Evolutionary conservation across 306 rosid species (phyloP), one percentile per base, ranked within the genome.

Genomic region (Prunus mira): DNA sequence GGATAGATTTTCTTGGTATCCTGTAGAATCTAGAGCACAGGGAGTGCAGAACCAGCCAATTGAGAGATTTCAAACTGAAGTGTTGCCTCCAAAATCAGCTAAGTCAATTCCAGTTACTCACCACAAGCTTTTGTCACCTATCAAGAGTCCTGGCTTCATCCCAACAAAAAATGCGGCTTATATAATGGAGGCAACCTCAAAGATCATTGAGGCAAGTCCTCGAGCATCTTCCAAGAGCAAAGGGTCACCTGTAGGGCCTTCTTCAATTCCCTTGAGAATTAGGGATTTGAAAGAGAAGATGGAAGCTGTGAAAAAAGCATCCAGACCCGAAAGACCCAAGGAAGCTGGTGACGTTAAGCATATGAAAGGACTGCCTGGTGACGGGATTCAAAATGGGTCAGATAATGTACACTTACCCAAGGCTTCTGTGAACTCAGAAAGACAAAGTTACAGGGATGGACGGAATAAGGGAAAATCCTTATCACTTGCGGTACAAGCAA

Each of bases 171-270:
- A 83, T 85, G 87, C 81, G 3, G 86, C 85, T 66, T 87, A 96
- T 19, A 69, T 91, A 61, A 86, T 96, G 93, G 99, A 92, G 78
- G 98, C 93, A 25, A 97, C 97, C 79, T 88, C 98, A 45, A 96
- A 89, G 88, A 91, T 96, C 76, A 87, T 91, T 77, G 97, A 88
- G 77, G 84, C 89, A 54, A 91, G 86, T 78, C 99, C 99, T n/a
- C 87, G 67, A 83, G 81, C 86, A 24, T 78, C 87, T 76, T 66
- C 63, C 60, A 87, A 76, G 86, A 83, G 82, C 80, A 86, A 84
- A 83, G 68, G 43, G 45, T 66, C 89, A 25, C 12, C 88, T 15
- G 41, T 75, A 3, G 86, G 91, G 78, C 73, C 93, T 73, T 82
- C 97, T 49, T 88, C 99, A 51, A 84, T 92, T 77, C 93, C 98